phyloP scores from a whole-genome alignment of 257 asterid species.

The Catharanthus roseus region DNA sequence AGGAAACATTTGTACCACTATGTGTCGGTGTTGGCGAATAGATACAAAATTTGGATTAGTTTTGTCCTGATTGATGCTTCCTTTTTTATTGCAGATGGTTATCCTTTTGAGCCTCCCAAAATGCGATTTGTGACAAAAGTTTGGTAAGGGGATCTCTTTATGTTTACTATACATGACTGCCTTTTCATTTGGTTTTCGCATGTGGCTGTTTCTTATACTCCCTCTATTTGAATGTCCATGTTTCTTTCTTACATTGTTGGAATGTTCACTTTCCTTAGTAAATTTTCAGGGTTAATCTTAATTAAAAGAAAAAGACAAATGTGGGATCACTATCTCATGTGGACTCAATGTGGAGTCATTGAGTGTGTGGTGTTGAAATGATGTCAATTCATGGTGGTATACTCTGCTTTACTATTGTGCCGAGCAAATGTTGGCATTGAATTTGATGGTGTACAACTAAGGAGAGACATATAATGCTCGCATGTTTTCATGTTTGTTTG shows the following conservation, averaged over 20 bases:
- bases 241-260: background rate
- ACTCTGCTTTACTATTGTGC: background rate
- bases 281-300: too few relatives aligned
- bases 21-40: background rate
- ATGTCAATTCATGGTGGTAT: background rate
- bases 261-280: background rate
- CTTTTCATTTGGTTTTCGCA: background rate
- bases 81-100: constrained; percentile 64
- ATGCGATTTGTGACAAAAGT: constrained; percentile 92
- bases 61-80: background rate
- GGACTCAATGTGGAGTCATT: background rate
- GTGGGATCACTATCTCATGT: background rate
- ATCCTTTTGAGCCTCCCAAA: constrained; percentile 96
- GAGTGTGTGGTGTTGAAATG: background rate
- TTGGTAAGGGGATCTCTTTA: constrained; percentile 56
- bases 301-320: too few relatives aligned
- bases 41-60: background rate
- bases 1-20: background rate
- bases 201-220: background rate
- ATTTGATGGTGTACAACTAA: background rate
- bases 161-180: constrained; percentile 11
- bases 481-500: background rate
- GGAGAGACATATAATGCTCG: too few relatives aligned
- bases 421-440: background rate
- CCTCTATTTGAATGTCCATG: background rate